These are phyloP conservation scores for Rhodotorula sp. DNA, from an alignment of 1,284 basidiomycete species.

Conservation along the genomic window DNA sequence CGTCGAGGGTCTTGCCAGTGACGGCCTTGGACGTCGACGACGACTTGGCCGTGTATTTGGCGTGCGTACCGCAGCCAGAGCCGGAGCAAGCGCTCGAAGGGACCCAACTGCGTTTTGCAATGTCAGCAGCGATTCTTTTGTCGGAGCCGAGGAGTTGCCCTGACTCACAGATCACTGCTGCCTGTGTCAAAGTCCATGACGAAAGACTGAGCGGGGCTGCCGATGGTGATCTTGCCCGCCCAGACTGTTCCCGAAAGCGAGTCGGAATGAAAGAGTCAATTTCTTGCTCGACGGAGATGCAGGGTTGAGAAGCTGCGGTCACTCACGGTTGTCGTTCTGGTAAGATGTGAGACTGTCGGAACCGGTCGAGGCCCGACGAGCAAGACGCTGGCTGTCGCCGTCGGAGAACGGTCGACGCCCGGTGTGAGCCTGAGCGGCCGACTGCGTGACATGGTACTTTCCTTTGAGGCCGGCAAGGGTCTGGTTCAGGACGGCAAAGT, in stretches of 20 bases:
- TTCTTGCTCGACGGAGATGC: slow-evolving; percentile 12
- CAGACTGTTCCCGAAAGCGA: slow-evolving; percentile 32
- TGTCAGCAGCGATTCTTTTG: background rate
- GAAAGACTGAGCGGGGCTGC: slow-evolving; percentile 38
- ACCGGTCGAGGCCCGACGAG: slow-evolving; percentile 3
- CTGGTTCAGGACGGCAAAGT: slow-evolving; percentile 1
- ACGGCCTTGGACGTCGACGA: slow-evolving; percentile 39
- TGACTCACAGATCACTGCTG: slow-evolving; percentile 45
- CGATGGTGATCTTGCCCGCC: slow-evolving; percentile 41
- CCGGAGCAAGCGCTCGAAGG: slow-evolving; percentile 37
- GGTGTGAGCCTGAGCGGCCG: background rate
- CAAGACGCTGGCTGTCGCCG: background rate
- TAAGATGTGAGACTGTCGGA: slow-evolving; percentile 7
- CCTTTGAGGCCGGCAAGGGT: background rate
- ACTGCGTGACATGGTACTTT: background rate
- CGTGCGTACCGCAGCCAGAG: slow-evolving; percentile 40
- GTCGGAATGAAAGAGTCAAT: slow-evolving; percentile 14
- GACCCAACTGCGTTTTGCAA: background rate
- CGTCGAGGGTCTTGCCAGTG: slow-evolving; percentile 51
- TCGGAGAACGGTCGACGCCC: background rate
- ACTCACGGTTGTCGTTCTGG: slow-evolving; percentile 35
- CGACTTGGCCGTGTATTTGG: slow-evolving; percentile 42
- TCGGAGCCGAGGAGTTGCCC: slow-evolving; percentile 29
- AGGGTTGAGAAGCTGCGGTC: slow-evolving; percentile 37
- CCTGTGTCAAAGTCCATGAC: slow-evolving; percentile 44